Base-by-base conservation (phyloP, 371 early-diverging fungal genomes). In the Umbelopsis sp. region DNA sequence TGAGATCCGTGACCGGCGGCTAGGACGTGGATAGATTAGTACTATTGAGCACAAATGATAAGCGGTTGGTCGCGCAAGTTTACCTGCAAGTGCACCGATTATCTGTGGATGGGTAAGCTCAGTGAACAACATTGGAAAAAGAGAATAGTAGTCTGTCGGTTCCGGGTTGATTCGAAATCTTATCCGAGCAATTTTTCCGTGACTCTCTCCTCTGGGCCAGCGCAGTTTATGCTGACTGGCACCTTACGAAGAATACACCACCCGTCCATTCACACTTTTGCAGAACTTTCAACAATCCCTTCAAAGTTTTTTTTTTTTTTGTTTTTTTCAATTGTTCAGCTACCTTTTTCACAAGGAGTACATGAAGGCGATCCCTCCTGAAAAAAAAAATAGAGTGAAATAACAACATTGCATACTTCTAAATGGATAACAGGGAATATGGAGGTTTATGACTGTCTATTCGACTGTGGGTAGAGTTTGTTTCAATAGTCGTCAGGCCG, bases 1-100 rank as follows among this genome's bases (percentile, higher is more conserved):
- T 57, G 57, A 35, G 57, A 57, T 35, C 57, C 57, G 35, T 57
- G 57, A 35, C 57, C 57, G 18, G 57, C 57, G n/a, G 57, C 57
- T 57, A 35, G 37, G 14, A 12, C 18, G 48, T 1, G 48, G 48
- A 16, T 48, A 7, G 41, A 41, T 41, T 12, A 41, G 41, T 41
- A 41, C 41, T 10, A 41, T 41, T 0, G 41, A 41, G 12, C 41
- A 41, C 41, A 12, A 41, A 41, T 48, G 20, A 48, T 48, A 20
- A 48, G 48, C 48, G 14, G 48, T 3, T 48, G 16, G 20, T n/a
- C 11, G n/a, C 16, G 48, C 48, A 48, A 48, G 48, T 18, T 48
- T 57, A 57, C 57, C 57, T 35, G 57, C 57, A 14, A 57, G 32
- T 11, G 57, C 35, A 9, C 57, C 57, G 18, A 57, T 57, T 12